These are phyloP conservation scores for Pestalotiopsis sp. DNA, from an alignment of 2,329 filamentous ascomycete species.

Conservation along the genomic window DNA sequence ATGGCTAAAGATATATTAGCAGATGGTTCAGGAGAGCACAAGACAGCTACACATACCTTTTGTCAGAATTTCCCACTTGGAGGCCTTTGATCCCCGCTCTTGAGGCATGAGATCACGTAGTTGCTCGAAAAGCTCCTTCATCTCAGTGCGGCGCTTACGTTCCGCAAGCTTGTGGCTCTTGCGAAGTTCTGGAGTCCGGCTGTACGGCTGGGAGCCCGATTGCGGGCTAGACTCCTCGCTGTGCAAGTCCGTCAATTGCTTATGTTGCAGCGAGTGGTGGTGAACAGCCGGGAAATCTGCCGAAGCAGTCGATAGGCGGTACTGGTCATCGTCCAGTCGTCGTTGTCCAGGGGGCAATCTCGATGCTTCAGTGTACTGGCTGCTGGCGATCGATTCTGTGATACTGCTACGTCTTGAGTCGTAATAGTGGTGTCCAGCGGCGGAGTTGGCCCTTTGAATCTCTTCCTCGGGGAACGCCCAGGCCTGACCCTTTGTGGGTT, in stretches of 20 bases:
- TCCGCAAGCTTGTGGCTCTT: slow-evolving; percentile 86
- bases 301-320: slow-evolving; percentile 51
- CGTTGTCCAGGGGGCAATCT: slow-evolving; percentile 72
- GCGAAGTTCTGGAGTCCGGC: slow-evolving; percentile 78
- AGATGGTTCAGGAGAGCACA: slow-evolving; percentile 15
- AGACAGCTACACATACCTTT: slow-evolving; percentile 63
- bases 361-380: slow-evolving; percentile 77
- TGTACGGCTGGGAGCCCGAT: slow-evolving; percentile 73
- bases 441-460: slow-evolving; percentile 54
- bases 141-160: slow-evolving; percentile 80
- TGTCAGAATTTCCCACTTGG: slow-evolving; percentile 87
- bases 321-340: slow-evolving; percentile 67
- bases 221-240: slow-evolving; percentile 57
- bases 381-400: slow-evolving; percentile 77
- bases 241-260: slow-evolving; percentile 69
- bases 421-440: slow-evolving; percentile 52
- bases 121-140: slow-evolving; percentile 86
- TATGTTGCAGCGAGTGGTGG: slow-evolving; percentile 77
- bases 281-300: slow-evolving; percentile 64
- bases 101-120: slow-evolving; percentile 78
- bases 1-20: slow-evolving; percentile 50
- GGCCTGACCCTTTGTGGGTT: slow-evolving; percentile 80
- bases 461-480: slow-evolving; percentile 83
- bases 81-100: slow-evolving; percentile 81
- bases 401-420: slow-evolving; percentile 76